Conservation (phyloP, 768 basidiomycete genomes). For the Favolaschia claudopus region DNA sequence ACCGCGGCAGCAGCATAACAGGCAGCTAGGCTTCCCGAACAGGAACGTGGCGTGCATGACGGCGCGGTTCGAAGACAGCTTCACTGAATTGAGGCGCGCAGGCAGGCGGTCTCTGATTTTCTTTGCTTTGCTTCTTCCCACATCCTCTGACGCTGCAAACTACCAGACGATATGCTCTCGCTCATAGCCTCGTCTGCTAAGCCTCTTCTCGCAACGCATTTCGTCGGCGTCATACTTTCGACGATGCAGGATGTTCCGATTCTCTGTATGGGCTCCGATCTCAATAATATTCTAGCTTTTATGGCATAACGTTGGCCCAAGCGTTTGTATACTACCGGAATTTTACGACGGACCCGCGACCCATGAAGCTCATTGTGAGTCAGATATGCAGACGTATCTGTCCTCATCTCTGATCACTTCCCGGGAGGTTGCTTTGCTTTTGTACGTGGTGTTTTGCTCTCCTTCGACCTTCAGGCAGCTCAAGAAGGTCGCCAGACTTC, state of each 20-base stretch:
- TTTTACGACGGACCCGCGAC: constrained; percentile 36
- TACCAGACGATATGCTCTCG: constrained; percentile 3
- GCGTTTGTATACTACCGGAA: constrained; percentile 42
- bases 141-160: constrained; percentile 2
- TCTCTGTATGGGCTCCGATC: neutral
- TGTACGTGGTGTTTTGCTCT: constrained; percentile 11
- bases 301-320: constrained; percentile 43
- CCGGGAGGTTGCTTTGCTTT: constrained; percentile 26
- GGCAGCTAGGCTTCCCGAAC: no score
- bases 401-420: constrained; percentile 6
- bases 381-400: neutral
- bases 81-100: constrained; percentile 16
- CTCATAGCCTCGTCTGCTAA: neutral
- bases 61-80: no score
- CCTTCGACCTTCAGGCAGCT: neutral
- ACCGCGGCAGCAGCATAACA: no score
- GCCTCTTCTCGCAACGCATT: constrained; percentile 11
- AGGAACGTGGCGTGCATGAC: no score
- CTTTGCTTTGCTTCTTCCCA: constrained; percentile 11
- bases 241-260: constrained; percentile 33
- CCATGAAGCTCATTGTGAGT: constrained; percentile 42
- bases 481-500: constrained; percentile 15
- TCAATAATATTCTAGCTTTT: constrained; percentile 31
- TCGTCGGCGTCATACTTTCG: constrained; percentile 40
- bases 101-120: constrained; percentile 17